A percentile compares a stretch with the other conserved stretches of the same genome.
Evolutionary conservation across 805 yeast species (phyloP).

Genomic region (Metschnikowia lachancei): DNA sequence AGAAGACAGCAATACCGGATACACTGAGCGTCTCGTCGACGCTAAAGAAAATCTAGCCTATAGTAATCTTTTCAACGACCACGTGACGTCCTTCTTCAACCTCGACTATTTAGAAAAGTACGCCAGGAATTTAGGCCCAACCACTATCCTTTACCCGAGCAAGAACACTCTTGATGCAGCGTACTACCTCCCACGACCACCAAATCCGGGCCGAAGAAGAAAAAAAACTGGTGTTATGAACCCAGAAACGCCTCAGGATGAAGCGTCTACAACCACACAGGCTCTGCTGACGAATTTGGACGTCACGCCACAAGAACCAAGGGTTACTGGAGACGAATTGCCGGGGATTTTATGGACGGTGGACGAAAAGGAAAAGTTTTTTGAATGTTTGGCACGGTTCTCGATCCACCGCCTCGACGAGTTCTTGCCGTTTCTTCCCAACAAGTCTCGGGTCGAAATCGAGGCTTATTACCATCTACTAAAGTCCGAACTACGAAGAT

Average conservation of each 20-base stretch:
- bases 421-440: slow-evolving; percentile 37
- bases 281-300: background rate
- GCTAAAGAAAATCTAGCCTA: background rate
- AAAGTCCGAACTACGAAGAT: slow-evolving; percentile 22
- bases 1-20: background rate
- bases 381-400: slow-evolving; percentile 46
- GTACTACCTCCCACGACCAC: slow-evolving; percentile 10
- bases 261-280: background rate
- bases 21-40: background rate
- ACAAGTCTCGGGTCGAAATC: slow-evolving; percentile 46
- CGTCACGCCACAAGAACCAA: background rate
- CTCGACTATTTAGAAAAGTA: slow-evolving; percentile 5
- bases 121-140: background rate
- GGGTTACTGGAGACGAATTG: background rate
- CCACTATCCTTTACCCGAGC: slow-evolving; percentile 11
- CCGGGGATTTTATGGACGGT: slow-evolving; percentile 46
- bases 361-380: slow-evolving; percentile 52
- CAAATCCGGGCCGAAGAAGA: background rate
- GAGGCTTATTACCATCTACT: slow-evolving; percentile 43
- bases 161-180: slow-evolving; percentile 10
- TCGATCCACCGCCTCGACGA: slow-evolving; percentile 47
- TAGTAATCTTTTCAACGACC: slow-evolving; percentile 8
- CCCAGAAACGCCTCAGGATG: background rate
- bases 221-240: background rate
- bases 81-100: slow-evolving; percentile 12